phyloP scores from a whole-genome alignment of 169 alveolate species.

The Cryptosporidium meleagridis region DNA sequence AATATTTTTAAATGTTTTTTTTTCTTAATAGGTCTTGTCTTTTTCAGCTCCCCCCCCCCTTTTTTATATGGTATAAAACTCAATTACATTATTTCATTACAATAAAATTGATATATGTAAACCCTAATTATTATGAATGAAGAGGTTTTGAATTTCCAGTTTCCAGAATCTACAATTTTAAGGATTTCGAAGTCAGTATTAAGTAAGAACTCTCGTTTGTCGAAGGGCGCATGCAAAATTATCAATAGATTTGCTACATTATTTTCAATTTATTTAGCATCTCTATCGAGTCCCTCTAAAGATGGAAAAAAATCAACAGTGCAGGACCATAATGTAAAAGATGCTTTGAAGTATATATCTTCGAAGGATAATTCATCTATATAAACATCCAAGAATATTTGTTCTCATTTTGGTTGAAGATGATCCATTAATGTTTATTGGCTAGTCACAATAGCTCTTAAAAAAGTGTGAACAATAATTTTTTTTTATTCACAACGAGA shows the following conservation, averaged over 20 bases:
- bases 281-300: conserved; percentile 14
- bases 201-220: conserved; percentile 9
- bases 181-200: conserved; percentile 20
- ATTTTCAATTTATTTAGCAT: conserved; percentile 56
- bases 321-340: conserved; percentile 7
- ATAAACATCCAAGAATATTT: background rate
- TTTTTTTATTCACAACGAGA: no score
- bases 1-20: background rate
- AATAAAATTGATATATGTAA: background rate
- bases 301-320: conserved; percentile 9
- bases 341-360: background rate
- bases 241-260: conserved; percentile 53
- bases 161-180: conserved; percentile 16
- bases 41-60: background rate
- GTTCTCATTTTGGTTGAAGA: background rate
- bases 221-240: conserved; percentile 15
- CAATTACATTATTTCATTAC: background rate
- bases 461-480: no score
- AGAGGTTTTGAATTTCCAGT: background rate
- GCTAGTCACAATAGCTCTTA: no score
- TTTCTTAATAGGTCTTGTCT: conserved; percentile 3
- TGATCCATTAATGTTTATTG: background rate
- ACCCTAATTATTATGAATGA: background rate
- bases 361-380: background rate
- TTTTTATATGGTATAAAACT: background rate